Evolutionary conservation across 177 flowering plant species (phyloP).

Genomic region (Vitis hybrid): DNA sequence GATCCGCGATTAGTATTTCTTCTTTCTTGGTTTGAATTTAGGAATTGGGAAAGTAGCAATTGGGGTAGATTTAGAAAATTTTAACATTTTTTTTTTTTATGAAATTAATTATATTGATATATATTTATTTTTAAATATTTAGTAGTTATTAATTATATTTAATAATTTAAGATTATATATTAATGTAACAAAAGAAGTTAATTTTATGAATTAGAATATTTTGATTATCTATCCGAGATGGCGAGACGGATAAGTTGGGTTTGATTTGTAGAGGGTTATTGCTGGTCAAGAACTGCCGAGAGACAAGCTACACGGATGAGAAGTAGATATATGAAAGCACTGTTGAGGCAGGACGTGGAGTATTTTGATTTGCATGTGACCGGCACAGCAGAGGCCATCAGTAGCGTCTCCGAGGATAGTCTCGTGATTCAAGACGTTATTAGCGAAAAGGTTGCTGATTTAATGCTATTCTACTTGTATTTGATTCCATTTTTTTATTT

Average conservation of each 20-base stretch:
- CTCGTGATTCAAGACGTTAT: conserved; percentile 82
- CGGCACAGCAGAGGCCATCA: conserved; percentile 72
- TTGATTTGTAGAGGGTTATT: conserved; percentile 55
- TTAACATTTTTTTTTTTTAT: too few relatives aligned
- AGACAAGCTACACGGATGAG: conserved; percentile 73
- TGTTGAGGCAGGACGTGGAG: conserved; percentile 73
- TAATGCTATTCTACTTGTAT: neutral
- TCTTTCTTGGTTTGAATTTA: neutral
- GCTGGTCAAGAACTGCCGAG: conserved; percentile 82
- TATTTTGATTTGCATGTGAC: conserved; percentile 81
- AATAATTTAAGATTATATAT: too few relatives aligned
- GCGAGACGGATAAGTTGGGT: neutral
- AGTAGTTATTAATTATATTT: too few relatives aligned
- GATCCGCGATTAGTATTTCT: too few relatives aligned
- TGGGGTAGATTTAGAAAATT: too few relatives aligned
- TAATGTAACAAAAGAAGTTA: too few relatives aligned
- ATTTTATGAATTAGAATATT: too few relatives aligned
- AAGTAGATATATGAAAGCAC: conserved; percentile 60
- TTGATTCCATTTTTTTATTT: neutral
- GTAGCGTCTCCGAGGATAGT: conserved; percentile 77
- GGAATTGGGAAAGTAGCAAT: neutral
- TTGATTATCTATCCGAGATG: too few relatives aligned
- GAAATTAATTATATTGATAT: too few relatives aligned
- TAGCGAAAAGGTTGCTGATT: conserved; percentile 68
- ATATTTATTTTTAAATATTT: too few relatives aligned